Base-by-base conservation (phyloP, 352 stramenopile genomes). In the Pythium rishiriense region DNA sequence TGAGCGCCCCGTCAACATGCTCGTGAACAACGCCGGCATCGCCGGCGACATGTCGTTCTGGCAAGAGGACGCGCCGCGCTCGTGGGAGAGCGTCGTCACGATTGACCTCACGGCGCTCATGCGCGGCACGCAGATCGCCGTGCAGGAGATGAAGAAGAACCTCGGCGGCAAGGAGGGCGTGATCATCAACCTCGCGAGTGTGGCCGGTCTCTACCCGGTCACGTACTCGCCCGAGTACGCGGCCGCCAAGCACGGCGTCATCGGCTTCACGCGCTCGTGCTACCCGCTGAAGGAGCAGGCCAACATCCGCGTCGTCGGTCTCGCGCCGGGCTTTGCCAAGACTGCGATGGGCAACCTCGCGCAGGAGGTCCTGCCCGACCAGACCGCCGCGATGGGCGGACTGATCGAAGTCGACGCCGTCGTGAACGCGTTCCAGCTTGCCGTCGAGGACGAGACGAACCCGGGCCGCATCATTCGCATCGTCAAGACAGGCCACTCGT, bases 11-110 rank as follows among this genome's bases (percentile, higher is more conserved):
- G 74, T 91, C 10, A 94, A 94, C 68, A 42, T 93, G 43, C 74
- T 94, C 33, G 83, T 85, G 3, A 94, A 94, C 71, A 94, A 94
- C 62, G 85, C 85, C 3, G 85, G 85, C 21, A 92, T 94, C 31
- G 78, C 72, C 3, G 77, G 78, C 8, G 67, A 88, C 47, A 72
- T 82, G 66, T 69, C 68, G 19, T 90, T 81, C 60, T 87, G 62
- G 26, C 62, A 70, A 42, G 64, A 79, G 7, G 69, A 74, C 48
- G 57, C 71, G 22, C 58, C 74, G 22, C 64, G 59, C 25, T 52
- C 51, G 28, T 94, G 85, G 83, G 81, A 90, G 57, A 60, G 63
- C 15, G 81, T 93, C n/a, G 71, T 93, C 28, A 69, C 77, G 29
- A 92, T 94, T 29, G 85, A 93, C 59, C 64, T 92, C 14, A 85